Conservation (phyloP, 2,329 filamentous ascomycete species). For the Monilinia fructigena region DNA sequence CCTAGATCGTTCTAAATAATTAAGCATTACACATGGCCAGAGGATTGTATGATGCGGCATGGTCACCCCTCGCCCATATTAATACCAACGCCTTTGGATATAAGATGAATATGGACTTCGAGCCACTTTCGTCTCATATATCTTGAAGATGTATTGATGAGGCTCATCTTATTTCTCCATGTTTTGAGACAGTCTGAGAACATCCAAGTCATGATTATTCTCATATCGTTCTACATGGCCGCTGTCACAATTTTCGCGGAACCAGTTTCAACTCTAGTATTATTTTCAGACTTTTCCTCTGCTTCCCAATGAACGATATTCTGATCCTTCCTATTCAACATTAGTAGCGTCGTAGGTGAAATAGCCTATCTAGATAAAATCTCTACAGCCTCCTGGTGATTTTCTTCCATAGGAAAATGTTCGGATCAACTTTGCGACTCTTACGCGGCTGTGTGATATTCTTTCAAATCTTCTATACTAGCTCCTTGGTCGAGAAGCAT, state of each 20-base stretch:
- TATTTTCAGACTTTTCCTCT: background rate
- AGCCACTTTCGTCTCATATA: background rate
- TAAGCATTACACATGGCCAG: no score
- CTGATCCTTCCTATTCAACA: background rate
- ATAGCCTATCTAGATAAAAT: background rate
- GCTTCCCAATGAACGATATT: background rate
- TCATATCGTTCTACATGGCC: background rate
- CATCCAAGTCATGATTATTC: no score
- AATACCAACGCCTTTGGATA: background rate
- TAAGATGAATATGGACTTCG: background rate
- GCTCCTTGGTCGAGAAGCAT: no score
- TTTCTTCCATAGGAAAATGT: background rate
- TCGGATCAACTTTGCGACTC: no score
- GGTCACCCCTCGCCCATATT: no score
- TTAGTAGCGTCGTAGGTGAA: background rate
- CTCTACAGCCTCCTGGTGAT: background rate
- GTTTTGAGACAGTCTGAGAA: background rate
- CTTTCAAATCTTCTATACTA: no score
- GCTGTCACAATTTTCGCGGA: background rate
- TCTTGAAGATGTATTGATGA: background rate
- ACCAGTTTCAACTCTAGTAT: background rate
- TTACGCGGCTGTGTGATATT: no score
- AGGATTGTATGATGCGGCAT: no score
- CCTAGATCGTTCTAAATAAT: no score
- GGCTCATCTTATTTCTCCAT: background rate